phyloP scores from a whole-genome alignment of 208 protist species.

The Wallacemonas sp. region DNA sequence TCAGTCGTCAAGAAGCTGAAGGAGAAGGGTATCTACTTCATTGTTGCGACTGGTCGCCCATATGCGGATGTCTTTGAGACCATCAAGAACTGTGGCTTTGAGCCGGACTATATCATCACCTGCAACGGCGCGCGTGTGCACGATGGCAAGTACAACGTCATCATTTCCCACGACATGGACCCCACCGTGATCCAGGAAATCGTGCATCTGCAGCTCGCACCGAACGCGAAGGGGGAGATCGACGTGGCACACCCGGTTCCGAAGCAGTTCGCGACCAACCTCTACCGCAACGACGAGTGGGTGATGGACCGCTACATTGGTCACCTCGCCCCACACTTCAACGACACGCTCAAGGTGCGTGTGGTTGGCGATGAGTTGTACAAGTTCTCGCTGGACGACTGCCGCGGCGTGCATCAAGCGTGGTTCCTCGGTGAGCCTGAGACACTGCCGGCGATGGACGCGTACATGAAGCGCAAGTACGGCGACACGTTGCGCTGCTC shows the following conservation, averaged over 20 bases:
- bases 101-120: constrained; percentile 49
- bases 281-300: constrained; percentile 39
- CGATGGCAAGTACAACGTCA: constrained; percentile 24
- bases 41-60: constrained; percentile 45
- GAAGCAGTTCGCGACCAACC: constrained; percentile 18
- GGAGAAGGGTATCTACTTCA: constrained; percentile 30
- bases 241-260: background rate
- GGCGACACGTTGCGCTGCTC: constrained; percentile 12
- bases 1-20: constrained; percentile 23
- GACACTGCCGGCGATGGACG: constrained; percentile 8
- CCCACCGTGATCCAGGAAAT: constrained; percentile 29
- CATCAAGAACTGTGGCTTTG: constrained; percentile 17
- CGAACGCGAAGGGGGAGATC: background rate
- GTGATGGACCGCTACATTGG: constrained; percentile 11
- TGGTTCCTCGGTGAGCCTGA: constrained; percentile 15
- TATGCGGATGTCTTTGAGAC: constrained; percentile 29
- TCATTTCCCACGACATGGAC: constrained; percentile 41
- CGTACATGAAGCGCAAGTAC: constrained; percentile 15
- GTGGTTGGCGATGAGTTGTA: constrained; percentile 18
- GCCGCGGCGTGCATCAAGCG: constrained; percentile 13
- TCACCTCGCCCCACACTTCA: constrained; percentile 15
- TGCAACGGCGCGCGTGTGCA: constrained; percentile 51
- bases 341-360: constrained; percentile 12
- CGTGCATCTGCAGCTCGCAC: constrained; percentile 11
- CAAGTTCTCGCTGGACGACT: background rate